These are phyloP conservation scores for Musa itinerans DNA, from an alignment of 176 grass and related monocot species.

Conservation along the genomic window DNA sequence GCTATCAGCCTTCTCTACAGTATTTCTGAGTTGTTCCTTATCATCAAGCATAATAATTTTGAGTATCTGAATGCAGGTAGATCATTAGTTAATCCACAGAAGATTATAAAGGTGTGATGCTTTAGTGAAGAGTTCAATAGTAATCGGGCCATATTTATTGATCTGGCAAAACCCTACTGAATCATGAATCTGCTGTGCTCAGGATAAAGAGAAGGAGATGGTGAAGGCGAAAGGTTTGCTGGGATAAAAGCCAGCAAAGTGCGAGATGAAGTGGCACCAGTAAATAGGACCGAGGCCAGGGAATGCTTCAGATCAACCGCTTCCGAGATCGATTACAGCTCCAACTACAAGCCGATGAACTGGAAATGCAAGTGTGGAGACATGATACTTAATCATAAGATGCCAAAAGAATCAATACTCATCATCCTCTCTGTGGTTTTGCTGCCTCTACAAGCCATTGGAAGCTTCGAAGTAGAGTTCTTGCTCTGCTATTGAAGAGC, in stretches of 20 bases:
- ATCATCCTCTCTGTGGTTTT: too few relatives aligned
- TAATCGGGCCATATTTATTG: too few relatives aligned
- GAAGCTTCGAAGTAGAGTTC: too few relatives aligned
- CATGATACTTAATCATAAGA: slow-evolving; percentile 30
- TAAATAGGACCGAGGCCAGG: not conserved
- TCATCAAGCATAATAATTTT: too few relatives aligned
- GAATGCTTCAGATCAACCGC: not conserved
- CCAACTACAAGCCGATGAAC: slow-evolving; percentile 67
- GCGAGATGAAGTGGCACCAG: slow-evolving; percentile 43
- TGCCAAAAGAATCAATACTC: not conserved
- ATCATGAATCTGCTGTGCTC: not conserved
- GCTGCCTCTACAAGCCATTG: too few relatives aligned
- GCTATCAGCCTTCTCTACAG: not conserved
- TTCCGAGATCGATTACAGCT: slow-evolving; percentile 9
- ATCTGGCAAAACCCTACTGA: too few relatives aligned
- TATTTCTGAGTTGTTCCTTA: too few relatives aligned
- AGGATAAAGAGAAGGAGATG: slow-evolving; percentile 3
- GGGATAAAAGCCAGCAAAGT: slow-evolving; percentile 51
- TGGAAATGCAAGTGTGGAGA: slow-evolving; percentile 64
- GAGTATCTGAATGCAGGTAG: too few relatives aligned
- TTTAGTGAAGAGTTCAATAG: too few relatives aligned
- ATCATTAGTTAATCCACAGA: too few relatives aligned
- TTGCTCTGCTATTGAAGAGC: too few relatives aligned
- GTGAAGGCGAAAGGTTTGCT: slow-evolving; percentile 26
- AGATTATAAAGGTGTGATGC: too few relatives aligned